These are phyloP conservation scores for Pelargonium citronellum DNA, from an alignment of 441 rosid genomes.

Conservation along the genomic window DNA sequence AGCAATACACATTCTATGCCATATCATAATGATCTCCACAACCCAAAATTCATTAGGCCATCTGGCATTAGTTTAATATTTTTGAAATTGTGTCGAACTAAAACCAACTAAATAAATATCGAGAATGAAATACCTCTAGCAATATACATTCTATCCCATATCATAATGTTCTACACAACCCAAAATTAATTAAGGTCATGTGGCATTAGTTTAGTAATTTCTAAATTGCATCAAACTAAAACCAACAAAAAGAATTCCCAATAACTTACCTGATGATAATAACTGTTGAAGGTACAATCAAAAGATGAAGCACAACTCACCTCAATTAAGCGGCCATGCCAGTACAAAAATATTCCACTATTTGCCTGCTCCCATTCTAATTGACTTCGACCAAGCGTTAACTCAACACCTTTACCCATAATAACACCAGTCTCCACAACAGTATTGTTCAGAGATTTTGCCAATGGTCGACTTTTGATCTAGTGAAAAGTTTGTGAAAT, in stretches of 20 bases:
- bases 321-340: constrained; percentile 41
- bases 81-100: background rate
- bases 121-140: no score
- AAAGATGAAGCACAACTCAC: constrained; percentile 16
- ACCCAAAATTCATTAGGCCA: background rate
- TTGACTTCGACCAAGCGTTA: constrained; percentile 35
- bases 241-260: background rate
- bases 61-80: background rate
- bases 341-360: constrained; percentile 32
- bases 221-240: background rate
- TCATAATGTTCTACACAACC: background rate
- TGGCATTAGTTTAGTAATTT: background rate
- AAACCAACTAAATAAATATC: background rate
- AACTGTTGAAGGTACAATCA: background rate
- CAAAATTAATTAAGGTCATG: background rate
- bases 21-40: background rate
- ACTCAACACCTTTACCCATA: constrained; percentile 25
- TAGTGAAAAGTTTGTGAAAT: constrained; percentile 17
- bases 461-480: constrained; percentile 32
- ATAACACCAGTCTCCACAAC: constrained; percentile 19
- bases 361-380: constrained; percentile 36
- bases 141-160: no score
- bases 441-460: constrained; percentile 25
- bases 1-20: background rate
- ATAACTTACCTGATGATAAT: background rate